A percentile compares a stretch with the other conserved stretches of the same genome.
phyloP scores from a whole-genome alignment of 768 basidiomycete species.

The Podaxis sp. region DNA sequence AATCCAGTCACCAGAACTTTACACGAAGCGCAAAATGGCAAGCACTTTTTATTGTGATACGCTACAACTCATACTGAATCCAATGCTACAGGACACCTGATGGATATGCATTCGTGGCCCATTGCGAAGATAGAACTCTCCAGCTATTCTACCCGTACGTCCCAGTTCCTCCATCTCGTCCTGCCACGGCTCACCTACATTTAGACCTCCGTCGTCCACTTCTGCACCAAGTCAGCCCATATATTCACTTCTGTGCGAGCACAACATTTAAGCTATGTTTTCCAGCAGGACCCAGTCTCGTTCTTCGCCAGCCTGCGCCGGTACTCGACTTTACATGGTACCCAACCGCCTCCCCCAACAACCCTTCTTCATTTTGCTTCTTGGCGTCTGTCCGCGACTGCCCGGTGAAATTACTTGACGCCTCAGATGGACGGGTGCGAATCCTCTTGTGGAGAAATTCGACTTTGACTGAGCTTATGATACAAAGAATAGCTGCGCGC shows the following conservation, averaged over 20 bases:
- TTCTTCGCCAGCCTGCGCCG: conserved; percentile 56
- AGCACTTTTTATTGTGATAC: too few species aligned
- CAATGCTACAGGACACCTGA: conserved; percentile 60
- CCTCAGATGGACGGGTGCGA: conserved; percentile 65
- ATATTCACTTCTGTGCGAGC: not conserved
- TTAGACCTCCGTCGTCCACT: not conserved
- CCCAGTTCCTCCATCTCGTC: not conserved
- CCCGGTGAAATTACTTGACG: conserved; percentile 85
- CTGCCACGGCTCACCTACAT: not conserved
- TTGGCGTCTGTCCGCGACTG: conserved; percentile 78
- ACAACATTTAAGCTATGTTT: not conserved
- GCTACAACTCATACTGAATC: not conserved
- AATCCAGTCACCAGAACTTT: conserved; percentile 32
- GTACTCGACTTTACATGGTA: conserved; percentile 85
- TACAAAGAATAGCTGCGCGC: conserved; percentile 71
- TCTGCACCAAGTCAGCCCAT: not conserved
- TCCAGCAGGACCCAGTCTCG: conserved; percentile 14
- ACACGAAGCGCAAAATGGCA: conserved; percentile 55
- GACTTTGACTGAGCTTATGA: not conserved
- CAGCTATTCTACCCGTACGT: conserved; percentile 50
- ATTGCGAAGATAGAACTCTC: conserved; percentile 68
- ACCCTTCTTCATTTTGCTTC: conserved; percentile 75
- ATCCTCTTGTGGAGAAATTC: not conserved
- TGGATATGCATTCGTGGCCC: conserved; percentile 60
- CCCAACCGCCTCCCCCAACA: conserved; percentile 58